Base-by-base conservation (phyloP, 108 stramenopile species). In the Cyclostephanos tholiformis region DNA sequence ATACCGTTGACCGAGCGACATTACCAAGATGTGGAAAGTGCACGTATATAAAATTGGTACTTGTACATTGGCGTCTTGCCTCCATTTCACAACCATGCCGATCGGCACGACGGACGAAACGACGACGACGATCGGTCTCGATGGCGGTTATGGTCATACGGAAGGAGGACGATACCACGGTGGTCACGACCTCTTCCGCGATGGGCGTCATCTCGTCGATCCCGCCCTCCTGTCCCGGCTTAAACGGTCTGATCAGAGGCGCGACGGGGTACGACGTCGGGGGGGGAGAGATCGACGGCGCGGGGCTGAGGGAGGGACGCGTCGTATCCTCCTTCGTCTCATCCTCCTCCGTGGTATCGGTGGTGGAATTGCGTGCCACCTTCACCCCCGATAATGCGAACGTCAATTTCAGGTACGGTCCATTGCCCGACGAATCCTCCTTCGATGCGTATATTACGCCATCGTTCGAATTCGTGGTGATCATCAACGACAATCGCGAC, bases 401-500 rank as follows among this genome's bases (percentile, higher is more conserved):
- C 22, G 43, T n/a, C 70, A 79, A 69, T 52, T 50, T 36, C 66
- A 79, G 49, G 39, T 62, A 43, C 13, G 78, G 78, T 10, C 60
- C 64, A 22, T 41, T 20, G 23, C 64, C 71, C 23, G 46, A 16
- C 22, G n/a, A 22, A 55, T 57, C 11, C 53, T 79, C 78, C 51
- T 72, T 79, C n/a, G 57, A 60, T 5, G 38, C 51, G 26, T 72
- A 79, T 22, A 79, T 72, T 4, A 79, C 66, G 39, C 78, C 78
- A 51, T 79, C 71, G 5, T 58, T 49, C 23, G 32, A 60, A 64
- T 79, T 38, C 20, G 78, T 79, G 38, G 71, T 67, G 8, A 79
- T 53, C n/a, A 66, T 55, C 25, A 79, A 50, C 17, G 65, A 49
- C 44, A n/a, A 49, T 43, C 29, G 17, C 35, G 1, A 20, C 41